Base-by-base conservation (phyloP, 1,284 basidiomycete species). In the Ceraceosorus bombacis region DNA sequence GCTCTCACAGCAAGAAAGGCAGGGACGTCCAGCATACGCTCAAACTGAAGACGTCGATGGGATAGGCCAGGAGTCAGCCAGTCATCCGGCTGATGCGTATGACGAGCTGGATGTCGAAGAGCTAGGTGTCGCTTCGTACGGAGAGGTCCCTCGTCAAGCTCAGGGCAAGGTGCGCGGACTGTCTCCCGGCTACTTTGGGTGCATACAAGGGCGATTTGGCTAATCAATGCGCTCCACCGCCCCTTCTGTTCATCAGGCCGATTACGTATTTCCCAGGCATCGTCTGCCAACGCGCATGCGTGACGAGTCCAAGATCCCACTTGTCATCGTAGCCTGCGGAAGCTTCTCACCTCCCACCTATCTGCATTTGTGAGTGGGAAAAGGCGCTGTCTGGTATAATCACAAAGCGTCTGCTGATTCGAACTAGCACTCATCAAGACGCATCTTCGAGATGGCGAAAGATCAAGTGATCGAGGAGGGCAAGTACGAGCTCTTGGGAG, bases 401-500 rank as follows among this genome's bases (percentile, higher is more conserved):
- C 2, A 4, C 43, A 15, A 10, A 15, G 2, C 15, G 43, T 46
- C 10, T 46, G 43, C 43, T 27, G 27, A 27, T 27, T 27, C 27
- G 27, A 27, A 27, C 1, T 1, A 27, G 27, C 27, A 27, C 27
- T 27, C 27, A 27, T 27, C 27, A 27, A 46, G 43, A 15, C 88
- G 92, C 61, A 95, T 96, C 89, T 96, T 95, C 79, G 92, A 95
- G 79, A 95, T 96, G 92, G 92, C 92, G 59, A 89, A 88, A 80
- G 92, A 96, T 81, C 92, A 90, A 73, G 85, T 90, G 61, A 84
- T 90, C 57, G 92, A 95, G 76, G 89, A 89, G 71, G 91, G 90
- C 64, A 85, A 91, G 67, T 94, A 89, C 74, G 92, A 95, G 81
- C 87, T 96, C 70, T 83, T 95, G 70, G 92, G 89, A 36, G 90